These are phyloP conservation scores for Fusarium sp. DNA, from an alignment of 2,329 filamentous ascomycete genomes.

Conservation along the genomic window DNA sequence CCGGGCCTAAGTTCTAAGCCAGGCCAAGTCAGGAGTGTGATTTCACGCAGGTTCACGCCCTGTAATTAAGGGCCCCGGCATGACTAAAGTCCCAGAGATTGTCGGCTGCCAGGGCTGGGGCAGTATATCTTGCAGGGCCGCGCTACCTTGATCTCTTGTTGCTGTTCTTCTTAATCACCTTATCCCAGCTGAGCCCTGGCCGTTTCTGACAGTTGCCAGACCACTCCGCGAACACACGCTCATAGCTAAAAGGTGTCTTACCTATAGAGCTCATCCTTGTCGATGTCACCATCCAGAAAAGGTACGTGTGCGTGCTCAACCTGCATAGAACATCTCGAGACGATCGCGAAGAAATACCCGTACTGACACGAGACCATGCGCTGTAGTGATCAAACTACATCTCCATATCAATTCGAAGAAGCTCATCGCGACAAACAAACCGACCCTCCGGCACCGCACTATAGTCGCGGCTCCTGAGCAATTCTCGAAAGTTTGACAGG, in stretches of 20 bases:
- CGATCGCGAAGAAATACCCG: conserved; percentile 23
- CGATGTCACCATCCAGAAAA: conserved; percentile 12
- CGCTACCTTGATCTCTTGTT: conserved; percentile 37
- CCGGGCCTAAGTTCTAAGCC: conserved; percentile 11
- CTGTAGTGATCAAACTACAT: conserved; percentile 27
- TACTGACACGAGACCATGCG: conserved; percentile 34
- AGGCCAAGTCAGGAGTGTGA: conserved; percentile 20
- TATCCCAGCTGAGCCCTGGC: conserved; percentile 41
- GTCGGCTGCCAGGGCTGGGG: conserved; percentile 19
- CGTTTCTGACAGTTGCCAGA: conserved; percentile 34
- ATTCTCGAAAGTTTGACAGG: conserved; percentile 34
- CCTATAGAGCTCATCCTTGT: conserved; percentile 32
- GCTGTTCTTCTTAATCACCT: conserved; percentile 34
- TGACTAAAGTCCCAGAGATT: conserved; percentile 32
- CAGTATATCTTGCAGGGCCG: conserved; percentile 42
- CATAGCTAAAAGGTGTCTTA: conserved; percentile 28
- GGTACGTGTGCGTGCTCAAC: conserved; percentile 22
- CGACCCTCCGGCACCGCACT: conserved; percentile 12
- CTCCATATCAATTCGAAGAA: conserved; percentile 14
- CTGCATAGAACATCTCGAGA: conserved; percentile 23
- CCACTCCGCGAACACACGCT: conserved; percentile 26
- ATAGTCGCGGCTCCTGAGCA: conserved; percentile 17
- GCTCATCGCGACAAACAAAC: conserved; percentile 17
- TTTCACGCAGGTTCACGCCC: conserved; percentile 31
- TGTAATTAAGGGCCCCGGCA: conserved; percentile 22